Conservation (phyloP, 2,329 filamentous ascomycete species). For the Penicillium fuscoglaucum region DNA sequence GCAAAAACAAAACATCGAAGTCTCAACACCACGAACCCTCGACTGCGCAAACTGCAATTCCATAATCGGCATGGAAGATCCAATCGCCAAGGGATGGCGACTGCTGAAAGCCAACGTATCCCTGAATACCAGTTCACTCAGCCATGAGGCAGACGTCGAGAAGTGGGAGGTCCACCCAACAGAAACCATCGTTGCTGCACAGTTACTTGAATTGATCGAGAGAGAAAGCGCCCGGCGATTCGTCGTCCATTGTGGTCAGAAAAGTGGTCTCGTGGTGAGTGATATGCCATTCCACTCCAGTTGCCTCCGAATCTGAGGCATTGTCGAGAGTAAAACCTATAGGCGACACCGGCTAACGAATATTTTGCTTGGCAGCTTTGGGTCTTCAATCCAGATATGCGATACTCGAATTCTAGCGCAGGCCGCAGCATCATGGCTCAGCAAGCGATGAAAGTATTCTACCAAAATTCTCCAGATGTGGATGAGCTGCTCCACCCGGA, state of each 20-base stretch:
- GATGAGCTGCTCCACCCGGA: constrained; percentile 40
- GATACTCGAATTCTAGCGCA: constrained; percentile 52
- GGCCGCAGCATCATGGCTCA: constrained; percentile 35
- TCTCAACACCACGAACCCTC: constrained; percentile 35
- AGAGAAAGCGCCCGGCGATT: constrained; percentile 58
- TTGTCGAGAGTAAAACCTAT: neutral
- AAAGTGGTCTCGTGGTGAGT: constrained; percentile 41
- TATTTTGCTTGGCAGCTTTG: constrained; percentile 46
- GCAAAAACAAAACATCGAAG: constrained; percentile 32
- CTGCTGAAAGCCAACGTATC: constrained; percentile 53
- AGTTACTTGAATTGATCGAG: constrained; percentile 58
- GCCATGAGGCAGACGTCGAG: constrained; percentile 30
- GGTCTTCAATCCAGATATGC: constrained; percentile 62
- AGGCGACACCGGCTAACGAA: neutral
- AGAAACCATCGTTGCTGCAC: constrained; percentile 52
- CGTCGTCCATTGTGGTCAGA: constrained; percentile 45
- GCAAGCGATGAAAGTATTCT: constrained; percentile 61
- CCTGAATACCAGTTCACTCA: constrained; percentile 16
- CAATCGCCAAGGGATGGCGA: constrained; percentile 47
- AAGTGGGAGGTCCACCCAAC: constrained; percentile 35
- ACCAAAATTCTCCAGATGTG: constrained; percentile 40
- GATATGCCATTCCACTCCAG: neutral
- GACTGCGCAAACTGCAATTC: constrained; percentile 34
- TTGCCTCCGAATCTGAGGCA: neutral
- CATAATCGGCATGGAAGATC: constrained; percentile 43